phyloP scores from a whole-genome alignment of 1,284 basidiomycete genomes.

The Melanopsichium pennsylvanicum region DNA sequence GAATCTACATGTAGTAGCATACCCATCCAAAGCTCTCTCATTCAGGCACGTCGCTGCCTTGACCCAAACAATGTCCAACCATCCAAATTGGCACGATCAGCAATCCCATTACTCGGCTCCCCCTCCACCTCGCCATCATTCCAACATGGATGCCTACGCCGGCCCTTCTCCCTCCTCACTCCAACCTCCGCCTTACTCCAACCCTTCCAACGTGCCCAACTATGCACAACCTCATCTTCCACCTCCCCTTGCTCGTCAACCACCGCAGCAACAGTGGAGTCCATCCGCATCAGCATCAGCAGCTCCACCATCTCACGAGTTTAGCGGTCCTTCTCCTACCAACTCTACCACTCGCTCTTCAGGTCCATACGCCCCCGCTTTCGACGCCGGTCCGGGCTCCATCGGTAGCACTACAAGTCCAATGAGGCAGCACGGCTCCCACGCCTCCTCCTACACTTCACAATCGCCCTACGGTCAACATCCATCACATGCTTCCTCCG shows the following conservation, averaged over 20 bases:
- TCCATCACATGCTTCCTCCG: slow-evolving; percentile 9
- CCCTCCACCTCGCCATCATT: slow-evolving; percentile 28
- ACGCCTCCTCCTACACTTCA: slow-evolving; percentile 17
- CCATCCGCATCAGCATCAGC: no score
- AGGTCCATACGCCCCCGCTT: slow-evolving; percentile 19
- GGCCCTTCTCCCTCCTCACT: slow-evolving; percentile 19
- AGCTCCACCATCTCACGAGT: no score
- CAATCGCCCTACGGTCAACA: slow-evolving; percentile 18
- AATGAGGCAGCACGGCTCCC: slow-evolving; percentile 21
- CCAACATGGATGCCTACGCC: slow-evolving; percentile 29
- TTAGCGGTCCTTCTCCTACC: slow-evolving; percentile 23
- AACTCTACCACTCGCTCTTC: slow-evolving; percentile 24
- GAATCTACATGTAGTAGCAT: slow-evolving; percentile 7
- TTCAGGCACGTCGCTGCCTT: no score
- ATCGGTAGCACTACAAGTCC: slow-evolving; percentile 16
- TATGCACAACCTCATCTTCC: slow-evolving; percentile 31
- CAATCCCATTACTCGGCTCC: slow-evolving; percentile 17
- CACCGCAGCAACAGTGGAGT: slow-evolving; percentile 16
- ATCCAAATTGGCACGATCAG: slow-evolving; percentile 38
- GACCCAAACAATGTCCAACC: slow-evolving; percentile 25
- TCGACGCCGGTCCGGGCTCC: slow-evolving; percentile 4
- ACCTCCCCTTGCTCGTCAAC: slow-evolving; percentile 21
- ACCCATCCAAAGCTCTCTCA: background rate
- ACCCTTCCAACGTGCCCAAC: slow-evolving; percentile 2
- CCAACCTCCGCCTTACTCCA: slow-evolving; percentile 8